Conservation (phyloP, 345 rosid species). For the Eucalyptus pauciflora region DNA sequence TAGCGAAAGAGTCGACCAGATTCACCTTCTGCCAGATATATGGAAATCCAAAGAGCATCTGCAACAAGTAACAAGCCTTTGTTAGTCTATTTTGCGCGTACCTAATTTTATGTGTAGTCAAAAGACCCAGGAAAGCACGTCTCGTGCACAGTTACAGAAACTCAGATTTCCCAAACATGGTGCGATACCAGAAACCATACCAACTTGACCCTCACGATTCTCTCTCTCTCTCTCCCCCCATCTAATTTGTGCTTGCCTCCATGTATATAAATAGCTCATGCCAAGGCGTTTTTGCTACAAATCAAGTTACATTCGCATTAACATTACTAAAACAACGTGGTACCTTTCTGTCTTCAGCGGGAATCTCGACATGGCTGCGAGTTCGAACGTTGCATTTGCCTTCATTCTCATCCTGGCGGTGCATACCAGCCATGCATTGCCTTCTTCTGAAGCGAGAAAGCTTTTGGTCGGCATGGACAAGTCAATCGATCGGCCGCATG, state of each 20-base stretch:
- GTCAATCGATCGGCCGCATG: not conserved
- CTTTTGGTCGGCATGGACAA: not conserved
- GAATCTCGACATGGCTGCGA: not conserved
- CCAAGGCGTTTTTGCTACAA: not conserved
- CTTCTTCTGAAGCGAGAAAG: not conserved
- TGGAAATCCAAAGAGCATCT: not conserved
- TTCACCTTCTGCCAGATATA: not conserved
- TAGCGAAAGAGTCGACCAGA: not conserved
- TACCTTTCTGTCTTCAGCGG: not conserved
- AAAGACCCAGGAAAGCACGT: not conserved
- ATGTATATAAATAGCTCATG: not conserved
- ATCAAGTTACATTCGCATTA: not conserved
- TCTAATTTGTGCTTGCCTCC: not conserved
- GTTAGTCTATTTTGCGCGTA: not conserved
- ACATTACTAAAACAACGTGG: not conserved
- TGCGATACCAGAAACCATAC: not conserved
- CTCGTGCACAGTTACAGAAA: not conserved
- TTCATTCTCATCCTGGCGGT: not conserved
- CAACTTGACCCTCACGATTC: not conserved
- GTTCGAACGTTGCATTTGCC: not conserved
- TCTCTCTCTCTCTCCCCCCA: not conserved
- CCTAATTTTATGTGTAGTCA: not conserved
- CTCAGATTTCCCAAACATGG: not conserved
- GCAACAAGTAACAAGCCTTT: not conserved
- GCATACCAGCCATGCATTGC: not conserved